phyloP scores from a whole-genome alignment of 164 flowering plant genomes.

The Akebia trifoliata region DNA sequence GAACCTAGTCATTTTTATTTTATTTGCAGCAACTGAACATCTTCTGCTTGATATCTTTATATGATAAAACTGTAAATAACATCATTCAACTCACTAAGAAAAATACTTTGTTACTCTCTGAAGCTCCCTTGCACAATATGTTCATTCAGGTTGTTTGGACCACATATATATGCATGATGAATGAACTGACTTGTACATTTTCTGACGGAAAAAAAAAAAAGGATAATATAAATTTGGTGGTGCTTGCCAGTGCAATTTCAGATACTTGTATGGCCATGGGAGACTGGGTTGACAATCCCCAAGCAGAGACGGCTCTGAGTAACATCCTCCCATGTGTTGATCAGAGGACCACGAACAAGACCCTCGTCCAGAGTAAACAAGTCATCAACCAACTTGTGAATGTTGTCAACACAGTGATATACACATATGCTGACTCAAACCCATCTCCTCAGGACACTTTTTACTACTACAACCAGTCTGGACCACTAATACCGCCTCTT shows the following conservation, averaged over 20 bases:
- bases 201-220: no score
- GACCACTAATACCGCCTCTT: conserved; percentile 70
- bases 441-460: conserved; percentile 27
- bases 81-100: no score
- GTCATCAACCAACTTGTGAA: conserved; percentile 52
- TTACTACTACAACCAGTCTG: conserved; percentile 75
- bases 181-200: no score
- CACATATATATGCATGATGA: no score
- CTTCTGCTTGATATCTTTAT: no score
- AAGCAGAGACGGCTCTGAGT: conserved; percentile 81
- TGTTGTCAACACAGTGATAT: conserved; percentile 63
- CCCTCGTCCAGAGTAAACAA: conserved; percentile 69
- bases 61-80: no score
- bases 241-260: conserved; percentile 53
- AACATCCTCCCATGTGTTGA: conserved; percentile 91
- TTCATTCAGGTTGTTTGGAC: no score
- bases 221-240: no score
- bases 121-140: no score
- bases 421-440: conserved; percentile 50
- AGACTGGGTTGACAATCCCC: conserved; percentile 88
- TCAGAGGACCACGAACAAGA: conserved; percentile 67
- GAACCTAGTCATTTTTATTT: no score
- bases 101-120: no score
- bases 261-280: conserved; percentile 93
- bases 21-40: no score